Conservation (phyloP, 441 rosid species). For the Mallotus repandus region DNA sequence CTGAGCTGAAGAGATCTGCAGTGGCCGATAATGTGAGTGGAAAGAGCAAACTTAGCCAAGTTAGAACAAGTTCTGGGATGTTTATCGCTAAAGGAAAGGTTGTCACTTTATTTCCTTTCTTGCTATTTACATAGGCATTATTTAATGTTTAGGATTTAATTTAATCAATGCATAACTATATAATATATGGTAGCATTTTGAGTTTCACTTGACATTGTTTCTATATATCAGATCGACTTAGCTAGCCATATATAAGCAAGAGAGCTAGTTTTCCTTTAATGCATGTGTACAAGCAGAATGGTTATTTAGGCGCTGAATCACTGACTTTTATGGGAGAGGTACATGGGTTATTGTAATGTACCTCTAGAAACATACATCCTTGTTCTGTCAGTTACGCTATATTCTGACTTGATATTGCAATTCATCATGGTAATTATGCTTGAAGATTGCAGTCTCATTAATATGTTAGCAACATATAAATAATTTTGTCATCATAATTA, state of each 20-base stretch:
- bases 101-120: slow-evolving; percentile 1
- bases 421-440: neutral
- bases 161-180: neutral
- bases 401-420: neutral
- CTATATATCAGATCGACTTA: slow-evolving; percentile 5
- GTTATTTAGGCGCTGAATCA: no score
- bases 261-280: no score
- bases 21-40: slow-evolving; percentile 94
- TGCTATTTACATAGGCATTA: neutral
- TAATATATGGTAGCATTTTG: neutral
- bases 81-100: slow-evolving; percentile 90
- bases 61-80: slow-evolving; percentile 93
- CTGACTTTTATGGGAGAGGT: no score
- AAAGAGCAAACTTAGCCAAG: slow-evolving; percentile 76
- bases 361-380: neutral
- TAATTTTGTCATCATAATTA: no score
- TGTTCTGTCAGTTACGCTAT: neutral
- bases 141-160: neutral
- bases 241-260: neutral
- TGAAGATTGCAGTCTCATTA: neutral
- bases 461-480: neutral
- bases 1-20: slow-evolving; percentile 90
- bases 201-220: neutral
- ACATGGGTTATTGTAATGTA: no score
- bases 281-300: no score